phyloP scores from a whole-genome alignment of 2,329 filamentous ascomycete genomes.

The Exophiala oligosperma region DNA sequence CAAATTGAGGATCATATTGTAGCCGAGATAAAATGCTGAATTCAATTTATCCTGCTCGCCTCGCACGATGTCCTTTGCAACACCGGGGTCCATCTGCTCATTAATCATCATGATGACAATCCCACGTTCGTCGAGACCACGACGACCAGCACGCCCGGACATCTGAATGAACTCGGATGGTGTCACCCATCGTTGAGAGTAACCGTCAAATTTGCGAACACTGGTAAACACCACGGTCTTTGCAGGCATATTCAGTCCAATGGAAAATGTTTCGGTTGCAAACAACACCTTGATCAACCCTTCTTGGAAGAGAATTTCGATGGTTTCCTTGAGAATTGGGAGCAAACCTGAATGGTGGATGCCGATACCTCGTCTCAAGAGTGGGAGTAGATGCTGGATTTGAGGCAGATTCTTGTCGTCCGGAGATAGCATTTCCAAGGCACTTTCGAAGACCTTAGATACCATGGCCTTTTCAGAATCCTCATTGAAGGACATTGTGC shows the following conservation, averaged over 20 bases:
- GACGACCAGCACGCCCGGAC: conserved; percentile 93
- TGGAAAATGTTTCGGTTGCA: conserved; percentile 97
- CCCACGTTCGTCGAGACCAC: conserved; percentile 95
- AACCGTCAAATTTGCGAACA: conserved; percentile 92
- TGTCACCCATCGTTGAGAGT: conserved; percentile 76
- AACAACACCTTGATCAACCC: conserved; percentile 97
- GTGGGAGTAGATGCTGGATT: conserved; percentile 83
- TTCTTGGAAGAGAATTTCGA: conserved; percentile 98
- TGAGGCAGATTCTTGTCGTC: conserved; percentile 87
- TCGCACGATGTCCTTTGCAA: conserved; percentile 93
- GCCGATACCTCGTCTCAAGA: conserved; percentile 88
- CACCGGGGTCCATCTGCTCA: conserved; percentile 89
- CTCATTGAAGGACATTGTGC: conserved; percentile 87
- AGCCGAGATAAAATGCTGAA: conserved; percentile 94
- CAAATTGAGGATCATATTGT: conserved; percentile 98
- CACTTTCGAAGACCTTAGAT: conserved; percentile 87
- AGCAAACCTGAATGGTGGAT: conserved; percentile 95
- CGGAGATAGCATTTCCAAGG: conserved; percentile 87
- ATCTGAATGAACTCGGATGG: conserved; percentile 98
- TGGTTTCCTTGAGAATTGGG: conserved; percentile 96
- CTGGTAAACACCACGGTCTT: conserved; percentile 99
- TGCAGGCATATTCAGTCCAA: conserved; percentile 97
- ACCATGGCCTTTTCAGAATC: conserved; percentile 95
- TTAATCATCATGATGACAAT: conserved; percentile 99
- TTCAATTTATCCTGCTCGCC: conserved; percentile 97